phyloP scores from a whole-genome alignment of 768 basidiomycete genomes.

The Dentipellis sp. region DNA sequence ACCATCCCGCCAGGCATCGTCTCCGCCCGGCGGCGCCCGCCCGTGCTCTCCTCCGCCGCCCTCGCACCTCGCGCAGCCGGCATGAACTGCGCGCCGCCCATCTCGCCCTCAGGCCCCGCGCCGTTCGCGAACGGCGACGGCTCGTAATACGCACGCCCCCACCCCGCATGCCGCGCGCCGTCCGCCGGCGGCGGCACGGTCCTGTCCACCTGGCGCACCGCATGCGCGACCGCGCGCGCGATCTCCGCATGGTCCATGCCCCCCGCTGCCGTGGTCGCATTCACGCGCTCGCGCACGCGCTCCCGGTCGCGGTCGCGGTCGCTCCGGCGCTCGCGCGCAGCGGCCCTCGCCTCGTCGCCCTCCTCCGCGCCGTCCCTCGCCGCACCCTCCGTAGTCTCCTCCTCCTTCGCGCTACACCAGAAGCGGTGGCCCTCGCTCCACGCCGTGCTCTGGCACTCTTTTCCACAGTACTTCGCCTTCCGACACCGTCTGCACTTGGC shows the following conservation, averaged over 20 bases:
- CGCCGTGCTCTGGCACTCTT: slow-evolving; percentile 92
- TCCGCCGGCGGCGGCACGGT: not conserved
- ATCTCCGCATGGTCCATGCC: slow-evolving; percentile 7
- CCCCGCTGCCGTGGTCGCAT: slow-evolving; percentile 13
- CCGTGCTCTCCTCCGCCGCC: not conserved
- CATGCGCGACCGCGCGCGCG: slow-evolving; percentile 7
- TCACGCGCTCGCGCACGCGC: slow-evolving; percentile 4
- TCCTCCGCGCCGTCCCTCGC: not conserved
- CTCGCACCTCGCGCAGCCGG: not conserved
- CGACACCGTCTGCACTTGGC: slow-evolving; percentile 93
- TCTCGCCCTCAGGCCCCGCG: not conserved
- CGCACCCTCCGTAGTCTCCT: slow-evolving; percentile 21
- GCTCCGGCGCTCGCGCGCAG: not conserved
- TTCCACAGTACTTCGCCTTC: slow-evolving; percentile 98
- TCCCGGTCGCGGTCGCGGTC: not conserved
- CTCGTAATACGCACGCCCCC: slow-evolving; percentile 15
- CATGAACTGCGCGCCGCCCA: not conserved
- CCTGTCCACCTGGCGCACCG: slow-evolving; percentile 1
- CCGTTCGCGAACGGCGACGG: slow-evolving; percentile 10
- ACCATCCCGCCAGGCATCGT: slow-evolving; percentile 16
- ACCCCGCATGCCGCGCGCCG: slow-evolving; percentile 5
- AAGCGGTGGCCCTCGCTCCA: slow-evolving; percentile 97
- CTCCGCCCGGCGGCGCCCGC: slow-evolving; percentile 13
- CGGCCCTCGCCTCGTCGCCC: not conserved
- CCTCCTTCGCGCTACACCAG: slow-evolving; percentile 73